phyloP scores from a whole-genome alignment of 2,329 filamentous ascomycete species.

The Sarocladium oryzae region DNA sequence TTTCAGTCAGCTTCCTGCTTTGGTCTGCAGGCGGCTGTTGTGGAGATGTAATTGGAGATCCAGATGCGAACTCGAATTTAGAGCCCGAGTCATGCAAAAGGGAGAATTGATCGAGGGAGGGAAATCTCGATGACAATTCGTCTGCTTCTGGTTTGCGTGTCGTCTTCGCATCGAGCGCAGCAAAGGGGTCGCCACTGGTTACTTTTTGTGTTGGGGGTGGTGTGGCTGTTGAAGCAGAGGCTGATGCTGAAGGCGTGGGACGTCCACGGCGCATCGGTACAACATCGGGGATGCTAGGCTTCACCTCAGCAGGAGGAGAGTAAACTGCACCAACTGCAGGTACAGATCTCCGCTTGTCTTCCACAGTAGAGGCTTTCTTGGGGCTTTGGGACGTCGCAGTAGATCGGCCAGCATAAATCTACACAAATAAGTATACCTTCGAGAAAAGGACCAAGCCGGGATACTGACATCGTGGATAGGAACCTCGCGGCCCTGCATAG shows the following conservation, averaged over 20 bases:
- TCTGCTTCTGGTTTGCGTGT: slow-evolving; percentile 52
- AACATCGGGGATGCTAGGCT: slow-evolving; percentile 76
- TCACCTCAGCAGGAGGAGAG: slow-evolving; percentile 64
- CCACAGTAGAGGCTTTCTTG: not conserved
- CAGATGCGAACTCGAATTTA: slow-evolving; percentile 78
- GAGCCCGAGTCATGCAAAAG: slow-evolving; percentile 76
- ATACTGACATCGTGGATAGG: slow-evolving; percentile 82
- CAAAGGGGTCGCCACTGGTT: slow-evolving; percentile 76
- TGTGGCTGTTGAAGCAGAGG: slow-evolving; percentile 15
- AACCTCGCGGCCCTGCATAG: slow-evolving; percentile 79
- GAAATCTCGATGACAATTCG: slow-evolving; percentile 79
- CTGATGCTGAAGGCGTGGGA: slow-evolving; percentile 31
- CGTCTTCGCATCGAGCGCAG: slow-evolving; percentile 68
- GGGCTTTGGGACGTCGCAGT: slow-evolving; percentile 6
- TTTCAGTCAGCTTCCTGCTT: slow-evolving; percentile 60
- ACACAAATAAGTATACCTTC: not conserved
- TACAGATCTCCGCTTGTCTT: slow-evolving; percentile 49
- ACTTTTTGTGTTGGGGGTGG: slow-evolving; percentile 43
- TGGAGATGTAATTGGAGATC: slow-evolving; percentile 35
- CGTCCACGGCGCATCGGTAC: slow-evolving; percentile 90
- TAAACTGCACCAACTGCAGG: slow-evolving; percentile 75
- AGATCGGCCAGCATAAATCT: not conserved
- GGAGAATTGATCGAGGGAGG: slow-evolving; percentile 88
- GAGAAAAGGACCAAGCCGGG: not conserved
- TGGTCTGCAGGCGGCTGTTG: slow-evolving; percentile 31